A percentile compares a stretch with the other conserved stretches of the same genome.
Evolutionary conservation across 257 asterid genomes (phyloP).

Genomic region (Solanum clarkiae): DNA sequence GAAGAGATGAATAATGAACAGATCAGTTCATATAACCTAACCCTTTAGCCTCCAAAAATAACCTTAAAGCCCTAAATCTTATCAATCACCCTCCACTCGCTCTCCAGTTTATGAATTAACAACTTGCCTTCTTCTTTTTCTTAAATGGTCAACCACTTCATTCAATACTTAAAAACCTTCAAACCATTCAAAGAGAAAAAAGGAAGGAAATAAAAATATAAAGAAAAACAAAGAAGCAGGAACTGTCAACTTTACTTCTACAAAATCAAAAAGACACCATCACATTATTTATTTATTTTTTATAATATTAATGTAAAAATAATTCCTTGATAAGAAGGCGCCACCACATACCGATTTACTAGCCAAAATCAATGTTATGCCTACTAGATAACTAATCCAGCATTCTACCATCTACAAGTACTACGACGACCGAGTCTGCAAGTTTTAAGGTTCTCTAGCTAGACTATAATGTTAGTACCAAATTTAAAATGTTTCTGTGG

Average conservation of each 20-base stretch:
- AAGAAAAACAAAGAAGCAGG: background rate
- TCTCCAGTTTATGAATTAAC: background rate
- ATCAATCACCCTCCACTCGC: background rate
- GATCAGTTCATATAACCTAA: background rate
- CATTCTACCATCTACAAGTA: background rate
- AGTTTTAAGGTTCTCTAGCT: background rate
- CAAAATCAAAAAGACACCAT: background rate
- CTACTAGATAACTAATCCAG: background rate
- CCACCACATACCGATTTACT: background rate
- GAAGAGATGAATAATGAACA: background rate
- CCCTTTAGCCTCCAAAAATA: background rate
- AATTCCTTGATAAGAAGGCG: background rate
- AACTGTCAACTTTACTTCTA: background rate
- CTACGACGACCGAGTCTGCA: no score
- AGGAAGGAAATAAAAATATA: background rate
- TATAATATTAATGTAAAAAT: background rate
- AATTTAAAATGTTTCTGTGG: background rate
- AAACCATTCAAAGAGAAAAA: background rate
- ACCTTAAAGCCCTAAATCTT: background rate
- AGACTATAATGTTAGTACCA: background rate
- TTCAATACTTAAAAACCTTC: background rate
- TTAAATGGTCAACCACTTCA: background rate
- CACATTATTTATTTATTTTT: background rate
- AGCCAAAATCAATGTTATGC: background rate
- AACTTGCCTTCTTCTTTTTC: background rate